Conservation (phyloP, 441 rosid genomes). For the Gossypium laxum region DNA sequence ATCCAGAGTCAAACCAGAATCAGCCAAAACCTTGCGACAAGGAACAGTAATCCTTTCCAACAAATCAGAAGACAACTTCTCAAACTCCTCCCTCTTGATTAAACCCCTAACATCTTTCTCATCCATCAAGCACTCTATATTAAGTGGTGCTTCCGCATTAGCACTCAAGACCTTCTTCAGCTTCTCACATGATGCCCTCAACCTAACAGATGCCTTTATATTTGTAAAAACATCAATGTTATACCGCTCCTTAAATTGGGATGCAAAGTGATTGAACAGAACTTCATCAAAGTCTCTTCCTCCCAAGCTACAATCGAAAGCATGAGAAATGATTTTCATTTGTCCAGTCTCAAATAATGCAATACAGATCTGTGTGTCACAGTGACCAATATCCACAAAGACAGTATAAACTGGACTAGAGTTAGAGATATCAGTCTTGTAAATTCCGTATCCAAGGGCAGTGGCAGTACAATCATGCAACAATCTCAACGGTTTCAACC, state of each 20-base stretch:
- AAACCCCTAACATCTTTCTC: constrained; percentile 88
- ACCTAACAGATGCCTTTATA: constrained; percentile 61
- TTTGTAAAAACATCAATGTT: constrained; percentile 66
- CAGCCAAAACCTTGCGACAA: constrained; percentile 44
- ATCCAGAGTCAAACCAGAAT: constrained; percentile 34
- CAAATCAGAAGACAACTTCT: constrained; percentile 39
- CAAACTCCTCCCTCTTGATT: constrained; percentile 87
- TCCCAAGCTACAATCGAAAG: constrained; percentile 68
- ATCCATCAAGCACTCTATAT: constrained; percentile 86
- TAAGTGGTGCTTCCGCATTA: constrained; percentile 72
- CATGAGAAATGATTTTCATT: constrained; percentile 72
- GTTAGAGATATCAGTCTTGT: constrained; percentile 60
- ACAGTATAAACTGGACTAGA: constrained; percentile 44
- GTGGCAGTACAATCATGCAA: constrained; percentile 90
- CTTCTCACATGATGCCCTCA: constrained; percentile 82
- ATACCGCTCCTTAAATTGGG: constrained; percentile 65
- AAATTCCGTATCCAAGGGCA: constrained; percentile 89
- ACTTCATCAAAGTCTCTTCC: constrained; percentile 88
- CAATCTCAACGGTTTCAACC: constrained; percentile 72
- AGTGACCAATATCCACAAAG: constrained; percentile 82
- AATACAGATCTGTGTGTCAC: constrained; percentile 70
- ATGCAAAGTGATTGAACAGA: constrained; percentile 60
- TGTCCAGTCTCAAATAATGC: constrained; percentile 56
- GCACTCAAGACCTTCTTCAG: constrained; percentile 94
- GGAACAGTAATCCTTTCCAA: constrained; percentile 49